These are phyloP conservation scores for Hypoxylon sp. DNA, from an alignment of 2,329 filamentous ascomycete species.

Conservation along the genomic window DNA sequence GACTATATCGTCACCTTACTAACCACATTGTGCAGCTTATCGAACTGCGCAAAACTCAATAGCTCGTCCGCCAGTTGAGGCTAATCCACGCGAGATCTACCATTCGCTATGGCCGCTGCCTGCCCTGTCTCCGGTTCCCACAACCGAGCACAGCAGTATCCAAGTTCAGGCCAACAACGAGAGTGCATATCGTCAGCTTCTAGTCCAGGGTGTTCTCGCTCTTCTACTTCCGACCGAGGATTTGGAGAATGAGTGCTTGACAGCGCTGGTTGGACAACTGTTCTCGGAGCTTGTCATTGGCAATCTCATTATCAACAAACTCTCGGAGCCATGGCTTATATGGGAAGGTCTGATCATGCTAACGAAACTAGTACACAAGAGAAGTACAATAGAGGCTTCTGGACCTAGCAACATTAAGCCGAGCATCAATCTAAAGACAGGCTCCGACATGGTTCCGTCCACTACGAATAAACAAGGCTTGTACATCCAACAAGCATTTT, in stretches of 20 bases:
- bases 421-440: constrained; percentile 20
- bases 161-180: constrained; percentile 82
- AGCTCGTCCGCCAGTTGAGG: constrained; percentile 70
- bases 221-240: constrained; percentile 93
- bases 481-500: constrained; percentile 66
- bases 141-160: constrained; percentile 64
- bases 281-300: constrained; percentile 91
- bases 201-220: constrained; percentile 86
- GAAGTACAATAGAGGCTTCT: constrained; percentile 39
- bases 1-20: constrained; percentile 13
- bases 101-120: constrained; percentile 87
- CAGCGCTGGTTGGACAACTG: constrained; percentile 86
- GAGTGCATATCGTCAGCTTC: constrained; percentile 84
- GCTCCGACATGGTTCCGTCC: constrained; percentile 13
- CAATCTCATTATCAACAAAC: constrained; percentile 82
- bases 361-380: constrained; percentile 59
- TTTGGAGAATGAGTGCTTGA: constrained; percentile 87
- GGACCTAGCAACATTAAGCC: constrained; percentile 22
- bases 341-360: constrained; percentile 87
- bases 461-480: constrained; percentile 50
- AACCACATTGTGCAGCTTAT: constrained; percentile 71
- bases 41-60: constrained; percentile 74
- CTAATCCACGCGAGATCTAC: constrained; percentile 79
- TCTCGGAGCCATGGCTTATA: constrained; percentile 89
- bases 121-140: constrained; percentile 82